These are phyloP conservation scores for Colletotrichum sp. DNA, from an alignment of 2,329 filamentous ascomycete genomes.

Conservation along the genomic window DNA sequence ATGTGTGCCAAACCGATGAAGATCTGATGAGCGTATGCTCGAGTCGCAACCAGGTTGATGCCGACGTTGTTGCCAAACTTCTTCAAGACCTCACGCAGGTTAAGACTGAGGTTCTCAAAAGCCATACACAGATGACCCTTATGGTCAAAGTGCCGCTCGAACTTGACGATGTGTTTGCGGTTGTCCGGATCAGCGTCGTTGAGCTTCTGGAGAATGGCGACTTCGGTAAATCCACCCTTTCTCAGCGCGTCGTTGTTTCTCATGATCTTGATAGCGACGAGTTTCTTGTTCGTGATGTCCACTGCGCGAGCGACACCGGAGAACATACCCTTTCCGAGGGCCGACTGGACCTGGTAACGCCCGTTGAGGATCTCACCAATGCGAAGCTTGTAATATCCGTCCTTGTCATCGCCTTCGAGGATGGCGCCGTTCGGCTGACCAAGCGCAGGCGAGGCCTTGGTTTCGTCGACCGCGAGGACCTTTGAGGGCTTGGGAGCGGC, in stretches of 20 bases:
- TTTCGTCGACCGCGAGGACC: conserved; percentile 45
- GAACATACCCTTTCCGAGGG: conserved; percentile 93
- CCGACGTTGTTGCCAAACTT: conserved; percentile 96
- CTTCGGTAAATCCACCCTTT: conserved; percentile 93
- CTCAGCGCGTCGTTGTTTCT: conserved; percentile 92
- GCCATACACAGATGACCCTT: conserved; percentile 96
- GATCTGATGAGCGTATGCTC: conserved; percentile 91
- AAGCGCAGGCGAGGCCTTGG: conserved; percentile 49
- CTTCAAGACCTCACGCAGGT: conserved; percentile 90
- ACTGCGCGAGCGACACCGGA: conserved; percentile 91
- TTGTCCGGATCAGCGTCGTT: conserved; percentile 85
- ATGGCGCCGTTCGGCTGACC: conserved; percentile 70
- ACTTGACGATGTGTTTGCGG: conserved; percentile 89
- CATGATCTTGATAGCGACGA: conserved; percentile 98
- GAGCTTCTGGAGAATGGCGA: conserved; percentile 88
- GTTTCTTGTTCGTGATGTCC: conserved; percentile 73
- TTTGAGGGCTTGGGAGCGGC: conserved; percentile 53
- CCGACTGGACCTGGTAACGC: conserved; percentile 87
- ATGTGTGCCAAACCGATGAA: conserved; percentile 88
- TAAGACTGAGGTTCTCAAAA: conserved; percentile 94
- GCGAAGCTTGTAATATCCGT: conserved; percentile 96
- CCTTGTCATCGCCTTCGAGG: conserved; percentile 90
- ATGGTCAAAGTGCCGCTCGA: conserved; percentile 89
- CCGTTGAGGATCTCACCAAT: conserved; percentile 88
- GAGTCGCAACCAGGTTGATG: conserved; percentile 86